Percentiles rank a stretch among this genome's conserved stretches.
Conservation (phyloP, 345 rosid species). For the Salix suchowensis region DNA sequence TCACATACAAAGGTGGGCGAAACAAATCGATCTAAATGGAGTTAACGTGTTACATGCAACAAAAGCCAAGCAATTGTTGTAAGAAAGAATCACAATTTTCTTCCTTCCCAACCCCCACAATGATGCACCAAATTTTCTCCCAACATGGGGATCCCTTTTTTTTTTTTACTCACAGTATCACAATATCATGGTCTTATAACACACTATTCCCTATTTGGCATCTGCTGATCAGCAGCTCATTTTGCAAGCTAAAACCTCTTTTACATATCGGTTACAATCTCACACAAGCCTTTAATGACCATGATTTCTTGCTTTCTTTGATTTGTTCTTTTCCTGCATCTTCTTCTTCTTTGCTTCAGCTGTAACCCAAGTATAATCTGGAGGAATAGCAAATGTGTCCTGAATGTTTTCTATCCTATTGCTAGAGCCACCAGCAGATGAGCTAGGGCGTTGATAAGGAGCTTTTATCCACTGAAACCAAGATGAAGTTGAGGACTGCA, state of each 20-base stretch:
- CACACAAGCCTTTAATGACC: conserved; percentile 11
- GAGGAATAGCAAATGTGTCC: conserved; percentile 78
- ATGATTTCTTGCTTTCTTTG: conserved; percentile 56
- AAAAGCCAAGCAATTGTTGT: conserved; percentile 18
- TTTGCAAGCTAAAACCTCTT: conserved; percentile 22
- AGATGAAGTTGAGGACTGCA: conserved; percentile 49
- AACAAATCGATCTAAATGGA: conserved; percentile 21
- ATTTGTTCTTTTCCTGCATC: conserved; percentile 83
- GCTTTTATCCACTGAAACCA: conserved; percentile 97
- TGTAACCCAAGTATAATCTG: conserved; percentile 72
- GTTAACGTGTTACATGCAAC: conserved; percentile 10
- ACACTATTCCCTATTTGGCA: conserved; percentile 23
- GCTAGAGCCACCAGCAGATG: conserved; percentile 42
- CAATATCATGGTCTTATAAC: conserved; percentile 22
- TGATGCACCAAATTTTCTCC: conserved; percentile 25
- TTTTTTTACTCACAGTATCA: conserved; percentile 17
- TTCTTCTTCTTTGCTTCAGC: conserved; percentile 85
- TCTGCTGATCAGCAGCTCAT: conserved; percentile 15
- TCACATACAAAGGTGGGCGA: conserved; percentile 6
- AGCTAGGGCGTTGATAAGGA: conserved; percentile 54
- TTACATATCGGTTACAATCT: conserved; percentile 15
- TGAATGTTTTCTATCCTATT: conserved; percentile 52
- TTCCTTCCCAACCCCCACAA: conserved; percentile 24
- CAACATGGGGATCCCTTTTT: conserved; percentile 7
- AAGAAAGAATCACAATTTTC: conserved; percentile 30